These are phyloP conservation scores for Fusarium goolgardi DNA, from an alignment of 2,329 filamentous ascomycete genomes.

Conservation along the genomic window DNA sequence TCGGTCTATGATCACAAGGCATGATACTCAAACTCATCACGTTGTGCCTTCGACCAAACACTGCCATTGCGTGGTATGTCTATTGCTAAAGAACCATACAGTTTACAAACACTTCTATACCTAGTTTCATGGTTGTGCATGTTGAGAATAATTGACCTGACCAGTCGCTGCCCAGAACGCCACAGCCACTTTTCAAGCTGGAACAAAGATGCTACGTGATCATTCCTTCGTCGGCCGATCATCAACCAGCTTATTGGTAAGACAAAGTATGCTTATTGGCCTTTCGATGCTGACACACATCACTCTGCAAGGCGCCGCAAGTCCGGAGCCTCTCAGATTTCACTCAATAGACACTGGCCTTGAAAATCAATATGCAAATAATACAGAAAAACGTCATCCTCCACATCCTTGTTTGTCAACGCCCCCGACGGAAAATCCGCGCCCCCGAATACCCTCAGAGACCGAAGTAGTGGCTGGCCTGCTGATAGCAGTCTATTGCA, in stretches of 20 bases:
- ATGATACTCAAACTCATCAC: too few species aligned
- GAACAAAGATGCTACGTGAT: background rate
- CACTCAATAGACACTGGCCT: background rate
- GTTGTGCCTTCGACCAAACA: too few species aligned
- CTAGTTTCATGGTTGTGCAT: too few species aligned
- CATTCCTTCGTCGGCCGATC: background rate
- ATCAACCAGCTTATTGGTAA: too few species aligned
- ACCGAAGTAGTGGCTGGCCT: background rate
- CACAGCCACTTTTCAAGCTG: background rate
- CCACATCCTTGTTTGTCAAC: constrained; percentile 5
- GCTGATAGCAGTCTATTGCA: background rate
- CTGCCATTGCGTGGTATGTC: too few species aligned
- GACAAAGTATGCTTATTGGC: constrained; percentile 1
- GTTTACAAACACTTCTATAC: background rate
- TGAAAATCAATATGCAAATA: background rate
- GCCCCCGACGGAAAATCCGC: constrained; percentile 18
- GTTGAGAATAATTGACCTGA: background rate
- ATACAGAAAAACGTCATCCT: constrained; percentile 6
- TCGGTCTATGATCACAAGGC: too few species aligned
- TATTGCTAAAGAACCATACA: too few species aligned
- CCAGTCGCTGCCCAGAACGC: background rate
- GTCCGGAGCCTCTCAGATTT: background rate
- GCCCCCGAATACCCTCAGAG: background rate
- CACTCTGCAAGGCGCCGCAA: background rate
- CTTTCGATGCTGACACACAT: constrained; percentile 1